phyloP scores from a whole-genome alignment of 768 basidiomycete species.

The Lentinula raphanica region DNA sequence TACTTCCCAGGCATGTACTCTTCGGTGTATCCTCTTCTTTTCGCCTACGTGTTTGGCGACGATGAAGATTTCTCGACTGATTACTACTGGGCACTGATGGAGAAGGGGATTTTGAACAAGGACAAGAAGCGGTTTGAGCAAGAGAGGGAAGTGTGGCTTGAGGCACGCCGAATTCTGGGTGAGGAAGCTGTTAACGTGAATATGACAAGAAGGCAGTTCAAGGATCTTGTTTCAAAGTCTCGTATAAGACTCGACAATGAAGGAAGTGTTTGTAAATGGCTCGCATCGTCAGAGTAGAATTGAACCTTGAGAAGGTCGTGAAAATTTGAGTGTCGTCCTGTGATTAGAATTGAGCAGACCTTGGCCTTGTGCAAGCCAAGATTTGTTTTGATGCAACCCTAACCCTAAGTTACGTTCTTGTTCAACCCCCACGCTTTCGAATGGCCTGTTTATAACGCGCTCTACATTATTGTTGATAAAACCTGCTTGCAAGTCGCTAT shows the following conservation, averaged over 20 bases:
- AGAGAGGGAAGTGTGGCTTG: slow-evolving; percentile 6
- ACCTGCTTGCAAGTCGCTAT: neutral
- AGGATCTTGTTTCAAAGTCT: slow-evolving; percentile 1
- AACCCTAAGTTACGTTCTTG: too few relatives aligned
- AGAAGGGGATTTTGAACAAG: neutral
- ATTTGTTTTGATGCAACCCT: too few relatives aligned
- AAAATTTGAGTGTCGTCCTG: too few relatives aligned
- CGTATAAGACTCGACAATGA: neutral
- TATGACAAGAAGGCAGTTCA: slow-evolving; percentile 1
- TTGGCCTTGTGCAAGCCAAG: too few relatives aligned
- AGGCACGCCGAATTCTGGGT: slow-evolving; percentile 2
- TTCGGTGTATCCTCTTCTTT: slow-evolving; percentile 5
- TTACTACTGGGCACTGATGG: slow-evolving; percentile 8
- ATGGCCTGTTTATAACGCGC: neutral
- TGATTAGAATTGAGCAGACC: too few relatives aligned
- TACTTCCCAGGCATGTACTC: slow-evolving; percentile 3
- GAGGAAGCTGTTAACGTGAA: slow-evolving; percentile 4
- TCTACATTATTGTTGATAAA: neutral
- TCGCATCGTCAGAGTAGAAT: neutral
- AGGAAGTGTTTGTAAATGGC: slow-evolving; percentile 6
- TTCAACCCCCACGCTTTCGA: too few relatives aligned
- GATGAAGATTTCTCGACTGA: slow-evolving; percentile 5
- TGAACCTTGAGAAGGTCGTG: too few relatives aligned
- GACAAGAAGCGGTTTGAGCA: slow-evolving; percentile 1
- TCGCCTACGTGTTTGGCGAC: slow-evolving; percentile 6